These are phyloP conservation scores for rapeseed (Brassica napus) DNA, from an alignment of 345 rosid species.

Conservation along the genomic window Da-Ae NC_063448.1:27131001-27131500, in stretches of 20 bases:
- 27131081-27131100: constrained; percentile 75
- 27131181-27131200: background rate
- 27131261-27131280: constrained; percentile 91
- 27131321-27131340: too few species aligned
- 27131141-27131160: constrained; percentile 10
- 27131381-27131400: background rate
- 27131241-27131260: constrained; percentile 94
- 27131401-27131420: constrained; percentile 58
- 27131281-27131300: constrained; percentile 77
- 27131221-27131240: constrained; percentile 78
- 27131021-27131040: constrained; percentile 73
- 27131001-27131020: constrained; percentile 81
- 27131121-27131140: constrained; percentile 17
- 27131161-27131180: background rate
- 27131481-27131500: constrained; percentile 81
- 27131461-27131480: constrained; percentile 59
- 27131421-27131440: constrained; percentile 75
- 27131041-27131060: constrained; percentile 91
- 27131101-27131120: constrained; percentile 82
- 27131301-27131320: constrained; percentile 30
- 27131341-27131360: background rate
- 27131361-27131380: background rate
- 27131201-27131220: background rate
- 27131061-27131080: constrained; percentile 81
- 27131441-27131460: constrained; percentile 95